Conservation (phyloP, 257 asterid genomes). For the Scutellaria barbata region DNA sequence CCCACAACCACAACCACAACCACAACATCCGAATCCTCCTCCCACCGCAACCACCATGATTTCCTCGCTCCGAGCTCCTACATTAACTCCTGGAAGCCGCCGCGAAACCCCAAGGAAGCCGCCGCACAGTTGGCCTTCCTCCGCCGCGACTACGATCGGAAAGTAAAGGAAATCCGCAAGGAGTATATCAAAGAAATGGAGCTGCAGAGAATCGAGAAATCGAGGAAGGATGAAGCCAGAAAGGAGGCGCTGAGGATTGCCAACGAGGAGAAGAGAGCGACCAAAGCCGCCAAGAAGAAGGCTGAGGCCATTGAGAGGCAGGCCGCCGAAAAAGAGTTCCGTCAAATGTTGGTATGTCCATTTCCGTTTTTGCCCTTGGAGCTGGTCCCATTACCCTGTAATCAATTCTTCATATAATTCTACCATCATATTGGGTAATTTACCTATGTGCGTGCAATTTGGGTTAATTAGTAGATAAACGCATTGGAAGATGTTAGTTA, state of each 20-base stretch:
- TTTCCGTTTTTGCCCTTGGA: slow-evolving; percentile 10
- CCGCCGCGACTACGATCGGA: slow-evolving; percentile 69
- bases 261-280: slow-evolving; percentile 70
- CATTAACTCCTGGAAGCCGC: slow-evolving; percentile 70
- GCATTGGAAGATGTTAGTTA: too few relatives aligned
- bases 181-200: slow-evolving; percentile 75
- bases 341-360: slow-evolving; percentile 60
- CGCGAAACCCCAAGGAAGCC: slow-evolving; percentile 73
- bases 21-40: slow-evolving; percentile 34
- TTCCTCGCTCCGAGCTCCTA: slow-evolving; percentile 57
- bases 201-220: slow-evolving; percentile 67
- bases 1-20: slow-evolving; percentile 28
- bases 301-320: slow-evolving; percentile 75
- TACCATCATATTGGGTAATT: background rate
- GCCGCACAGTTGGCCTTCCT: slow-evolving; percentile 58
- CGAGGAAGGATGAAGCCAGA: slow-evolving; percentile 63
- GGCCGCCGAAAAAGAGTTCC: slow-evolving; percentile 67
- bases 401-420: background rate
- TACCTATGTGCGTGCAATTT: background rate
- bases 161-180: slow-evolving; percentile 65
- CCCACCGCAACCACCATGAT: slow-evolving; percentile 50
- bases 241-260: slow-evolving; percentile 78
- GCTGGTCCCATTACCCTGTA: background rate
- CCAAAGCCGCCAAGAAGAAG: slow-evolving; percentile 75
- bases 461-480: background rate